Percentiles rank a stretch among this genome's conserved stretches.
Conservation (phyloP, 495 filamentous ascomycete species). For the Penicillium psychrofluorescens region DNA sequence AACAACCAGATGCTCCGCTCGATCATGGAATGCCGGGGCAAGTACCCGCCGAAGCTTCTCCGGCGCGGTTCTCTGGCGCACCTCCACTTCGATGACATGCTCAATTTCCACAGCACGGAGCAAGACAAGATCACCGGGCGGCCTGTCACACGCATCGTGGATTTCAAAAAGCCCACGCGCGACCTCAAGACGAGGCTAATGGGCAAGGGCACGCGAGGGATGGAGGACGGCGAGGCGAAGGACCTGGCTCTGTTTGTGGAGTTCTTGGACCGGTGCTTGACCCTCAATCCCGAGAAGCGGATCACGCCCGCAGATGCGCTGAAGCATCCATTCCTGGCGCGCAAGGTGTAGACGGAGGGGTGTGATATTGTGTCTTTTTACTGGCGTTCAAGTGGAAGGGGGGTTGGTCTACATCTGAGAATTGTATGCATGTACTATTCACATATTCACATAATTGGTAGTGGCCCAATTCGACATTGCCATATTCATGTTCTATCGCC, state of each 20-base stretch:
- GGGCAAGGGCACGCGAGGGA: slow-evolving; percentile 58
- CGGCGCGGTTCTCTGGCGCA: slow-evolving; percentile 65
- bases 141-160: slow-evolving; percentile 60
- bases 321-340: slow-evolving; percentile 72
- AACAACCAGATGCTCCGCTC: slow-evolving; percentile 97
- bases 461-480: too few species aligned
- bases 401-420: too few species aligned
- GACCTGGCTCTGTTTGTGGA: slow-evolving; percentile 79
- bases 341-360: slow-evolving; percentile 8
- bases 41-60: slow-evolving; percentile 79
- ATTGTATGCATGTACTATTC: too few species aligned
- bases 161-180: slow-evolving; percentile 72
- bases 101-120: slow-evolving; percentile 82
- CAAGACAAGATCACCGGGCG: slow-evolving; percentile 80
- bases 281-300: slow-evolving; percentile 88
- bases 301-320: slow-evolving; percentile 81
- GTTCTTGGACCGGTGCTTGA: slow-evolving; percentile 77
- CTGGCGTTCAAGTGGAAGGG: too few species aligned
- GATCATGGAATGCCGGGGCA: slow-evolving; percentile 94
- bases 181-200: slow-evolving; percentile 74
- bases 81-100: slow-evolving; percentile 79
- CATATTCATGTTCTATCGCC: too few species aligned
- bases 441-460: too few species aligned
- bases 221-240: slow-evolving; percentile 67
- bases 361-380: not conserved